Evolutionary conservation across 768 basidiomycete genomes (phyloP).

Genomic region (Mycena vitilis): DNA sequence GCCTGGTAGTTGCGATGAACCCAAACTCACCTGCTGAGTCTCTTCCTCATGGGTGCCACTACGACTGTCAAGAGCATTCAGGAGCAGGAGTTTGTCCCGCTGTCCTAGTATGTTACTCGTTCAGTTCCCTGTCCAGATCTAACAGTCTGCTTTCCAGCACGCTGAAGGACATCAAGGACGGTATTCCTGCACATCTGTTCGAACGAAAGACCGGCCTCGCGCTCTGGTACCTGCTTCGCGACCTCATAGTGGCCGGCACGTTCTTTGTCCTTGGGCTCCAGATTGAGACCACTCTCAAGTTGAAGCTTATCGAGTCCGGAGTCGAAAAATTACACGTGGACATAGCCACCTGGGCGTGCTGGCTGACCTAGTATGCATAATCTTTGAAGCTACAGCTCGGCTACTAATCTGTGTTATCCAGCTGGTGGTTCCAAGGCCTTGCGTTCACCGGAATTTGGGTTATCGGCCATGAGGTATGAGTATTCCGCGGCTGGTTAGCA

Average conservation of each 20-base stretch:
- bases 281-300: slow-evolving; percentile 7
- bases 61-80: background rate
- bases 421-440: slow-evolving; percentile 14
- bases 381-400: too few relatives aligned
- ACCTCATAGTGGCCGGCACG: background rate
- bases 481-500: background rate
- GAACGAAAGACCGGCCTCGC: slow-evolving; percentile 1
- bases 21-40: too few relatives aligned
- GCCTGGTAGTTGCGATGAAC: too few relatives aligned
- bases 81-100: background rate
- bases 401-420: background rate
- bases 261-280: background rate
- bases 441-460: slow-evolving; percentile 5
- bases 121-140: background rate
- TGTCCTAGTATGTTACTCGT: background rate
- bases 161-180: background rate
- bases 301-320: background rate
- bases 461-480: slow-evolving; percentile 5
- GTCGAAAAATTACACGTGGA: background rate
- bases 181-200: background rate
- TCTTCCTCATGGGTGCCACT: background rate
- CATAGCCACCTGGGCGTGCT: background rate
- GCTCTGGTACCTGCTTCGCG: background rate
- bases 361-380: slow-evolving; percentile 2
- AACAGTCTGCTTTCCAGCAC: background rate